Percentiles rank a stretch among this genome's conserved stretches.
Evolutionary conservation across 805 yeast species (phyloP).

Genomic region (Sugiyamaella smithiae): DNA sequence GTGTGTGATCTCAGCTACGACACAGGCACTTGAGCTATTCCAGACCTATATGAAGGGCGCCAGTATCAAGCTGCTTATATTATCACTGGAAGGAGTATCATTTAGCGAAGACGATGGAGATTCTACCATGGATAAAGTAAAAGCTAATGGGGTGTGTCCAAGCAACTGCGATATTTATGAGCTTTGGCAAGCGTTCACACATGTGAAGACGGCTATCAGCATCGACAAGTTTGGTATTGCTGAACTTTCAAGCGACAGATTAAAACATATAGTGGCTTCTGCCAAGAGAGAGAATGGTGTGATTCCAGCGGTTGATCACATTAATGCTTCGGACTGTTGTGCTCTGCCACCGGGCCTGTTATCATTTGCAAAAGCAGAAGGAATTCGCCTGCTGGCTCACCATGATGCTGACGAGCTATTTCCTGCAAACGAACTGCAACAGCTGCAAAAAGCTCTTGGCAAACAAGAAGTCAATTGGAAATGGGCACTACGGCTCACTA

Average conservation of each 20-base stretch:
- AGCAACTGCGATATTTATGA: constrained; percentile 20
- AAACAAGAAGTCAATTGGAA: constrained; percentile 16
- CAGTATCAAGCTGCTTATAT: constrained; percentile 17
- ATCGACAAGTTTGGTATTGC: constrained; percentile 29
- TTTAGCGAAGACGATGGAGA: constrained; percentile 29
- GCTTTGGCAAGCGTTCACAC: constrained; percentile 23
- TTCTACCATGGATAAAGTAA: neutral
- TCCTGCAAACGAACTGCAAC: constrained; percentile 14
- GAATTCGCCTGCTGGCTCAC: constrained; percentile 33
- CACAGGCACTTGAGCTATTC: constrained; percentile 15
- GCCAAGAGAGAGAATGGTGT: constrained; percentile 15
- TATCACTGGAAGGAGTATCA: constrained; percentile 30
- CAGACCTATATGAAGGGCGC: neutral
- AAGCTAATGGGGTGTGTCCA: neutral
- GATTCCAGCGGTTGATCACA: constrained; percentile 29
- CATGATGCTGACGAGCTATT: constrained; percentile 33
- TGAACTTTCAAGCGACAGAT: constrained; percentile 28
- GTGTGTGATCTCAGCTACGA: constrained; percentile 6
- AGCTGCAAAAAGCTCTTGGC: constrained; percentile 12
- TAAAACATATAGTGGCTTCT: constrained; percentile 22
- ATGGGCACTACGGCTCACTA: constrained; percentile 26
- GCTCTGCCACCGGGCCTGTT: constrained; percentile 35
- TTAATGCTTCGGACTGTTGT: constrained; percentile 37
- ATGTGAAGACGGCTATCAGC: constrained; percentile 11
- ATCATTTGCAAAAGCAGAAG: constrained; percentile 26